phyloP scores from a whole-genome alignment of 345 rosid genomes.

The Pseudoturritis turrita region DNA sequence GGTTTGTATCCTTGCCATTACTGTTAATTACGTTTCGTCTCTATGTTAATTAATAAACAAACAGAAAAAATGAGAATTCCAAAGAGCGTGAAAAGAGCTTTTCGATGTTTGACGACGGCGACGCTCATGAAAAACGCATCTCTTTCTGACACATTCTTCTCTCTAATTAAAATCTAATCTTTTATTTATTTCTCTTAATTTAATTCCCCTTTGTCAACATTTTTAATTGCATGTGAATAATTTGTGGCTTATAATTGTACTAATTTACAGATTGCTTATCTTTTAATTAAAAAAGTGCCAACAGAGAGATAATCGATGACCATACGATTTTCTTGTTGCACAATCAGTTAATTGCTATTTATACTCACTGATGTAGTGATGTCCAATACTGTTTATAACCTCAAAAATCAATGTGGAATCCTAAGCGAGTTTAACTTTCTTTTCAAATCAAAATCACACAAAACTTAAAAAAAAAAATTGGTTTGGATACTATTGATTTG shows the following conservation, averaged over 20 bases:
- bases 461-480: neutral
- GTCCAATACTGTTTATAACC: neutral
- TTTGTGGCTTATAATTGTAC: neutral
- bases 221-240: neutral
- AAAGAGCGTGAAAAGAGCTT: constrained; percentile 21
- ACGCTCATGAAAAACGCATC: constrained; percentile 22
- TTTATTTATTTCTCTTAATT: neutral
- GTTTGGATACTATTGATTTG: neutral
- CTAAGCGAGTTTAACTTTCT: neutral
- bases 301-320: neutral
- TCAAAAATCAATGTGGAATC: neutral
- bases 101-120: constrained; percentile 4
- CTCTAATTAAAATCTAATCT: neutral
- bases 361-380: neutral
- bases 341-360: neutral
- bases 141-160: constrained; percentile 20
- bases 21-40: neutral
- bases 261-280: neutral
- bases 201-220: constrained; percentile 9
- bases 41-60: neutral
- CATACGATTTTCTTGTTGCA: neutral
- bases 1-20: neutral
- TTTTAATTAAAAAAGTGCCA: neutral
- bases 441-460: neutral
- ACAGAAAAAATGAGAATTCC: neutral